Base-by-base conservation (phyloP, 805 yeast species). In the Blastobotrys muscicola region DNA sequence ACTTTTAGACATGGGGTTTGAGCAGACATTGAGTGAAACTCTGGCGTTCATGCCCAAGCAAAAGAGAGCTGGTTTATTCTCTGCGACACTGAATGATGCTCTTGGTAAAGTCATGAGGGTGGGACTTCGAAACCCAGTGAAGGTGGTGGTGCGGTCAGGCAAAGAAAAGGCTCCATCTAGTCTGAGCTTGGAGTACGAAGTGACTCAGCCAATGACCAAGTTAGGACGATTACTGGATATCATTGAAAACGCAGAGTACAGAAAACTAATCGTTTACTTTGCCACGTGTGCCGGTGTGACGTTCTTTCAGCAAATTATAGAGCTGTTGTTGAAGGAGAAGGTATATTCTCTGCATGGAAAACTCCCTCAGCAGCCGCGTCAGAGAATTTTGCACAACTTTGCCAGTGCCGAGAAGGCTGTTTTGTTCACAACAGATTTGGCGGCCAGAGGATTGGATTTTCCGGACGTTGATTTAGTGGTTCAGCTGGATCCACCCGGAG, bases 401-500 rank as follows among this genome's bases (percentile, higher is more conserved):
- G 59, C 78, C 0, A 47, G 55, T 3, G 55, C 58, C 6, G 62
- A 64, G 2, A 80, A 77, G 50, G 69, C 80, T 8, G 75, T 90
- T 0, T 63, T 92, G 16, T 67, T 92, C 63, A 87, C 98, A 1
- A 92, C 98, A 0, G 98, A 92, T 69, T 96, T 92, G n/a, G 97
- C 98, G 0, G 96, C 97, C 0, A 73, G 98, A 58, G 98, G 98
- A 36, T 75, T 92, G 15, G 98, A 92, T 66, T 81, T 92, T 26
- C 94, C 95, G 0, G 92, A 89, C 43, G 97, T 92, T 8, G 97
- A 92, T 56, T 64, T 89, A 20, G 97, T 90, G 2, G 66, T 92
- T n/a, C 98, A 92, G 59, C 53, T 90, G 16, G 97, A 92, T 50
- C 95, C 97, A 1, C 98, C 98, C 1, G 78, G 86, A 0, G 95